phyloP scores from a whole-genome alignment of 805 yeast species.

The Torulaspora delbrueckii region DNA sequence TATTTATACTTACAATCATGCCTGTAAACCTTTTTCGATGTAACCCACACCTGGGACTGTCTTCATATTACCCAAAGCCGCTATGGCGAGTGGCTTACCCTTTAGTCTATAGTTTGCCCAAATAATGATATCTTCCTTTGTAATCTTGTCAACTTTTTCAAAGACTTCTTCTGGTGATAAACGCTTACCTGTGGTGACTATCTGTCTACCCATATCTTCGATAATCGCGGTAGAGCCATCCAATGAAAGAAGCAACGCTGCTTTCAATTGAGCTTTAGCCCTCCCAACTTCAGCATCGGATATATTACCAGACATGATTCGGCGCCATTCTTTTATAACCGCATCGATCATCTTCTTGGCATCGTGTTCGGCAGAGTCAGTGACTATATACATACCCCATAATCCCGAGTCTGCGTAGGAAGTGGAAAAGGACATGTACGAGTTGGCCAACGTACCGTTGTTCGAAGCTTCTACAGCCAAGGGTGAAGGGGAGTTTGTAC shows the following conservation, averaged over 20 bases:
- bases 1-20: conserved; percentile 8
- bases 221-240: conserved; percentile 96
- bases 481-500: conserved; percentile 80
- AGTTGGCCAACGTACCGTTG: conserved; percentile 68
- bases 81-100: conserved; percentile 77
- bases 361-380: conserved; percentile 64
- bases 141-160: conserved; percentile 66
- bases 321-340: conserved; percentile 80
- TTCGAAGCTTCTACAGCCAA: conserved; percentile 58
- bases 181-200: conserved; percentile 82
- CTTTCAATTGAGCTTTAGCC: conserved; percentile 92
- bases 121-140: conserved; percentile 69
- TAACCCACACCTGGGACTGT: conserved; percentile 65
- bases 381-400: conserved; percentile 92
- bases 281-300: conserved; percentile 84
- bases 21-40: conserved; percentile 41
- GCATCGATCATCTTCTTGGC: conserved; percentile 67
- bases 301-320: conserved; percentile 73
- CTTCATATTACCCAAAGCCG: conserved; percentile 81
- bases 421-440: conserved; percentile 94
- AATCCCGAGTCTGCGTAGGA: conserved; percentile 96
- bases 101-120: conserved; percentile 85
- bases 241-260: conserved; percentile 78
- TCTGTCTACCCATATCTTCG: conserved; percentile 95
- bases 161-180: conserved; percentile 45